These are phyloP conservation scores for Lactarius indigo DNA, from an alignment of 768 basidiomycete genomes.

Conservation along the genomic window DNA sequence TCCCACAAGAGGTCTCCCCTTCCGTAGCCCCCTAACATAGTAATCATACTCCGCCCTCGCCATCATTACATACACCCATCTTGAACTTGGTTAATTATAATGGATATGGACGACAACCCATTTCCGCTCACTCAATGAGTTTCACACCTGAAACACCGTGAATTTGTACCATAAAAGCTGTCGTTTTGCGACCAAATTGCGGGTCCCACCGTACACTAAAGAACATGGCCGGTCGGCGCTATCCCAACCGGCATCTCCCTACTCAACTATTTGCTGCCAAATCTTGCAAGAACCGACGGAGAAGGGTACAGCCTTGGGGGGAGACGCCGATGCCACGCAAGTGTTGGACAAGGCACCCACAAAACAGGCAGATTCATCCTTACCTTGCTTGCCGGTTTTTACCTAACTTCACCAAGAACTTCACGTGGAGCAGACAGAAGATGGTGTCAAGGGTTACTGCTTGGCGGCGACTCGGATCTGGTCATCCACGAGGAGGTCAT, in stretches of 20 bases:
- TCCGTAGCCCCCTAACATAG: no score
- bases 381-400: neutral
- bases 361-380: neutral
- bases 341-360: neutral
- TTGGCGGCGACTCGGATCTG: conserved; percentile 13
- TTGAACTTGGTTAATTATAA: no score
- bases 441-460: conserved; percentile 9
- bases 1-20: no score
- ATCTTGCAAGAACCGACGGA: neutral
- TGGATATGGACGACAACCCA: no score
- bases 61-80: no score
- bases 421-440: conserved; percentile 4
- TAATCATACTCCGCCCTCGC: no score
- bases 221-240: neutral
- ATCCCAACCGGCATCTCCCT: neutral
- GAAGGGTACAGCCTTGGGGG: neutral
- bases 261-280: neutral
- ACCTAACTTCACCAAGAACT: neutral
- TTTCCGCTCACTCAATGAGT: no score
- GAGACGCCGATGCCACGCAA: neutral
- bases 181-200: no score
- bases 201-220: no score
- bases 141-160: no score
- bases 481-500: conserved; percentile 2
- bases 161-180: no score